phyloP scores from a whole-genome alignment of 768 basidiomycete genomes.

The Pisolithus albus region DNA sequence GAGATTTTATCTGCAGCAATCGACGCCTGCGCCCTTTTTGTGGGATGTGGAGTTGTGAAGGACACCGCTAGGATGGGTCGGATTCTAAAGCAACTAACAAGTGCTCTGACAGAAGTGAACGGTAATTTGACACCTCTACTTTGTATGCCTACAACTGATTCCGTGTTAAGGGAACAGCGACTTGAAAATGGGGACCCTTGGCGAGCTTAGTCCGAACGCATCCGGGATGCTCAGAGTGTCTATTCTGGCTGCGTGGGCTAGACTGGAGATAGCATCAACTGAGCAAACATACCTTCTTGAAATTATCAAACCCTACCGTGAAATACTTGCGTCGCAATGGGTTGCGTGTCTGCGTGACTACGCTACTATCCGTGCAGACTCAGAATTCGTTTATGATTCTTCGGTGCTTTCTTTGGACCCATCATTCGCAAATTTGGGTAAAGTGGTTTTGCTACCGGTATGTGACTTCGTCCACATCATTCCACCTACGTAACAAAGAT shows the following conservation, averaged over 20 bases:
- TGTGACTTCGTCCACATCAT: slow-evolving; percentile 21
- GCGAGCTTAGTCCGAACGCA: slow-evolving; percentile 87
- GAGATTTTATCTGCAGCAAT: slow-evolving; percentile 92
- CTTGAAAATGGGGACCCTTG: slow-evolving; percentile 78
- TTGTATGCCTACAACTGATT: slow-evolving; percentile 4
- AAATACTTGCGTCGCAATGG: slow-evolving; percentile 77
- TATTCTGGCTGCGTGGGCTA: slow-evolving; percentile 91
- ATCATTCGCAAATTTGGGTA: slow-evolving; percentile 80
- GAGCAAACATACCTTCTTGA: slow-evolving; percentile 70
- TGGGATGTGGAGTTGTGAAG: slow-evolving; percentile 91
- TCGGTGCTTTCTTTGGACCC: slow-evolving; percentile 72
- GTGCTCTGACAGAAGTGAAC: slow-evolving; percentile 84
- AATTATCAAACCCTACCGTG: slow-evolving; percentile 76
- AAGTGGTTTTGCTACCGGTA: slow-evolving; percentile 88
- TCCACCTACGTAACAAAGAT: slow-evolving; percentile 2
- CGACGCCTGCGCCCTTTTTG: slow-evolving; percentile 89
- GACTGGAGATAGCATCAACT: slow-evolving; percentile 72
- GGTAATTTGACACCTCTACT: slow-evolving; percentile 37
- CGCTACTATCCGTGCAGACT: slow-evolving; percentile 83
- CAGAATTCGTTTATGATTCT: slow-evolving; percentile 74
- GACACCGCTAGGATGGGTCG: slow-evolving; percentile 90
- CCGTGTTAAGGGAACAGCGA: slow-evolving; percentile 64
- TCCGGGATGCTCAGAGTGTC: slow-evolving; percentile 92
- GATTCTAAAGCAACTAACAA: slow-evolving; percentile 82
- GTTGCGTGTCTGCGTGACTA: slow-evolving; percentile 86